Evolutionary conservation across 1,139 yeast genomes (phyloP).

Genomic region (Entelexis paramagnoliae): DNA sequence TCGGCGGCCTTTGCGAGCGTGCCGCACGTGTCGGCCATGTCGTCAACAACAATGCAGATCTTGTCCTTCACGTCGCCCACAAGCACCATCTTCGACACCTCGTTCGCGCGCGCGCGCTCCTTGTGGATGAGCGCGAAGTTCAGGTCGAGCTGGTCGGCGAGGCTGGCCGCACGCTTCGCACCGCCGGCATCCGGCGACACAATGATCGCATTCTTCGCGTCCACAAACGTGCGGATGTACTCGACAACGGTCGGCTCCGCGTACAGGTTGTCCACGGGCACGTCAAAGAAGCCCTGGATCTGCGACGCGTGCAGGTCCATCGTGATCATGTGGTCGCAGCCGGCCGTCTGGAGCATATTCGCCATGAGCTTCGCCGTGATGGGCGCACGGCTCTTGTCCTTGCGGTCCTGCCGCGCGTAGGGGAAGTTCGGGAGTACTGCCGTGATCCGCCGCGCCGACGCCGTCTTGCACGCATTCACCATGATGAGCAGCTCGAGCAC

Average conservation of each 20-base stretch:
- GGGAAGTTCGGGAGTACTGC: slow-evolving; percentile 95
- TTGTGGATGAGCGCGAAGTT: slow-evolving; percentile 93
- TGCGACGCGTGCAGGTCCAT: slow-evolving; percentile 99
- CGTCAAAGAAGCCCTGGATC: slow-evolving; percentile 94
- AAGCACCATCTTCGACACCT: slow-evolving; percentile 84
- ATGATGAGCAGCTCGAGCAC: slow-evolving; percentile 78
- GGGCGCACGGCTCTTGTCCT: slow-evolving; percentile 93
- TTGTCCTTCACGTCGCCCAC: slow-evolving; percentile 89
- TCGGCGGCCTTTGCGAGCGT: slow-evolving; percentile 94
- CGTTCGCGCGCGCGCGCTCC: slow-evolving; percentile 90
- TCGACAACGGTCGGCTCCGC: slow-evolving; percentile 91
- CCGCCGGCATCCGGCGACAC: slow-evolving; percentile 99
- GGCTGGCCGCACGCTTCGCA: slow-evolving; percentile 91
- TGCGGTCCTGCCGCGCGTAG: slow-evolving; percentile 95
- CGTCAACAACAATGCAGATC: slow-evolving; percentile 84
- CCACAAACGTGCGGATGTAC: slow-evolving; percentile 64
- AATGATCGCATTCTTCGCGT: slow-evolving; percentile 52
- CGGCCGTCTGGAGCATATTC: slow-evolving; percentile 86
- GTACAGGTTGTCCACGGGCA: slow-evolving; percentile 89
- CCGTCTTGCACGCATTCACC: slow-evolving; percentile 90
- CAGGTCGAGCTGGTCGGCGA: slow-evolving; percentile 83
- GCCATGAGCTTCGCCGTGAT: slow-evolving; percentile 95
- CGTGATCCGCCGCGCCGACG: slow-evolving; percentile 88
- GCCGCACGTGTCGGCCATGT: slow-evolving; percentile 98
- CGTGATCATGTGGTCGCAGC: slow-evolving; percentile 92